A percentile compares a stretch with the other conserved stretches of the same genome.
Conservation (phyloP, 1,284 basidiomycete species). For the Xerocomus alliaceus region DNA sequence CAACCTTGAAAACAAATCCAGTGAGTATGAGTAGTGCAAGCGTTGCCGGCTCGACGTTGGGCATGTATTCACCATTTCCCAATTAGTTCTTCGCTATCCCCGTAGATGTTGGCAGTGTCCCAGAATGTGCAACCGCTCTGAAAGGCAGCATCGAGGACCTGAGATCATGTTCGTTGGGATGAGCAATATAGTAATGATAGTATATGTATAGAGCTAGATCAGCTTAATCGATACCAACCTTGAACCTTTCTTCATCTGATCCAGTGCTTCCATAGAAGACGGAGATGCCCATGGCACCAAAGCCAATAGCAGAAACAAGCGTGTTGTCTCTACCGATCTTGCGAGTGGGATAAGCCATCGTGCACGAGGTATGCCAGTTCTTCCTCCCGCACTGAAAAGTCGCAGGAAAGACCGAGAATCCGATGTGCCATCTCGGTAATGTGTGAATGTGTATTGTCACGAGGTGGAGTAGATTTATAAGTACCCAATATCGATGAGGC, state of each 20-base stretch:
- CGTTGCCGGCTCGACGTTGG: neutral
- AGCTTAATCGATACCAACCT: constrained; percentile 34
- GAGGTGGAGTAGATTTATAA: no score
- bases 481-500: no score
- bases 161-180: neutral
- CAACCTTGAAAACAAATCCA: neutral
- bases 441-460: no score
- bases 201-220: neutral
- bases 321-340: constrained; percentile 39
- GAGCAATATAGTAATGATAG: neutral
- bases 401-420: no score
- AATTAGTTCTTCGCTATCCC: constrained; percentile 15
- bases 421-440: no score
- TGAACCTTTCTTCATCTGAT: constrained; percentile 50
- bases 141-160: constrained; percentile 25
- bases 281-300: constrained; percentile 49
- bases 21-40: neutral
- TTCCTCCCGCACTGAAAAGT: no score
- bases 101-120: constrained; percentile 4
- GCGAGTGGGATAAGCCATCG: constrained; percentile 33
- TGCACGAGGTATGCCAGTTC: no score
- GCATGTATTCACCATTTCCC: constrained; percentile 41
- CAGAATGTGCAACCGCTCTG: neutral
- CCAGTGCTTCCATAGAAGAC: constrained; percentile 42
- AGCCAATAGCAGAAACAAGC: constrained; percentile 43